Evolutionary conservation across 176 grass and related monocot species (phyloP).

Genomic region (Saccharum officinarum): DNA sequence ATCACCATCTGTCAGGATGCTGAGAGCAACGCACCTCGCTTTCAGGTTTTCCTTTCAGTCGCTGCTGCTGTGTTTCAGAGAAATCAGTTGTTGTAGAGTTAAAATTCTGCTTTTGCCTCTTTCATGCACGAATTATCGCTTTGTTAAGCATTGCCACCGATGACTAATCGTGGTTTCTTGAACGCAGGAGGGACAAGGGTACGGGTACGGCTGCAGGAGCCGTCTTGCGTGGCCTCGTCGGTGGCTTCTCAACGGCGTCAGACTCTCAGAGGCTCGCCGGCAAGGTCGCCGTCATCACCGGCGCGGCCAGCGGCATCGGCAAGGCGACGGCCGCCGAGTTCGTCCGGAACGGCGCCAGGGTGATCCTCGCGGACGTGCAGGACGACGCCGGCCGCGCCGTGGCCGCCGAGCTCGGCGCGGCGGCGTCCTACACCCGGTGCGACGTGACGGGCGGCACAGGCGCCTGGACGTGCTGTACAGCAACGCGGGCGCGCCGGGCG

Average conservation of each 20-base stretch:
- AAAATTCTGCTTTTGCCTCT: neutral
- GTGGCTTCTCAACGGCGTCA: neutral
- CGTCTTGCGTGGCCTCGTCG: neutral
- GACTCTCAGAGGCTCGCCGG: slow-evolving; percentile 24
- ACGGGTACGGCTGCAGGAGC: neutral
- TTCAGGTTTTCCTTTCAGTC: neutral
- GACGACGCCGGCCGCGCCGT: slow-evolving; percentile 33
- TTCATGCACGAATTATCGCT: neutral
- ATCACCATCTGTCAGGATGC: neutral
- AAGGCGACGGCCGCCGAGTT: slow-evolving; percentile 33
- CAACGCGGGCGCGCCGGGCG: slow-evolving; percentile 30
- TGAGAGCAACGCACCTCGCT: neutral
- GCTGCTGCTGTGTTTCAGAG: too few species aligned
- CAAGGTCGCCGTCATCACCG: slow-evolving; percentile 46
- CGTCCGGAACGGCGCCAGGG: slow-evolving; percentile 35
- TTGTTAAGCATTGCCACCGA: neutral
- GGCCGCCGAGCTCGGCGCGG: slow-evolving; percentile 27
- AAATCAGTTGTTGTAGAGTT: neutral
- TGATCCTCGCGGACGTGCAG: slow-evolving; percentile 47
- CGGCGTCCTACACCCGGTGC: slow-evolving; percentile 28
- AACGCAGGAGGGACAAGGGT: slow-evolving; percentile 1
- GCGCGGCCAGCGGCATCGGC: slow-evolving; percentile 47
- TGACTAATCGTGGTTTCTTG: neutral
- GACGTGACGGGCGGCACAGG: slow-evolving; percentile 36
- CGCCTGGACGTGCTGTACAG: slow-evolving; percentile 38